Evolutionary conservation across 768 basidiomycete genomes (phyloP).

Genomic region (Boletus rubescentipes): DNA sequence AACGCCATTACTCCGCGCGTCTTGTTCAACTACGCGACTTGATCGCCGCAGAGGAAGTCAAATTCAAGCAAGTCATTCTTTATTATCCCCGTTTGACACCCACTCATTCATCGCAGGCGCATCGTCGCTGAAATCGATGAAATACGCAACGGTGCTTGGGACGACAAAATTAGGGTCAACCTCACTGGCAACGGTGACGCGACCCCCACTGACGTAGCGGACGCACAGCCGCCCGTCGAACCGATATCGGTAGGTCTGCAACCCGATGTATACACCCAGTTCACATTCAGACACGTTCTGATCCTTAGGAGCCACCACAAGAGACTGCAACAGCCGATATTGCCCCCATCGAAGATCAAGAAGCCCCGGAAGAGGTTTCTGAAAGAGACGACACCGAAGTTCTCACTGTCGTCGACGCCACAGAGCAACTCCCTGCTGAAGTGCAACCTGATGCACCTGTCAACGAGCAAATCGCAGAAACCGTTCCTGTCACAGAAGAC

Average conservation of each 20-base stretch:
- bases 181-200: slow-evolving; percentile 17
- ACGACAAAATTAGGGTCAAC: slow-evolving; percentile 46
- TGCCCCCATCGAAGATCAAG: slow-evolving; percentile 1
- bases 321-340: slow-evolving; percentile 4
- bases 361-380: neutral
- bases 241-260: slow-evolving; percentile 9
- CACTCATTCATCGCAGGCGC: slow-evolving; percentile 39
- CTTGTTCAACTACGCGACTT: slow-evolving; percentile 69
- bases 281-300: neutral
- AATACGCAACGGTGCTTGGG: slow-evolving; percentile 68
- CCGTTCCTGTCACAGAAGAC: slow-evolving; percentile 8
- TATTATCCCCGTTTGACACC: neutral
- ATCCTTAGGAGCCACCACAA: slow-evolving; percentile 14
- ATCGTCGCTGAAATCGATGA: slow-evolving; percentile 75
- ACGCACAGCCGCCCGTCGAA: neutral
- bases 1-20: slow-evolving; percentile 69
- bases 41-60: slow-evolving; percentile 69
- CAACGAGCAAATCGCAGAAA: neutral
- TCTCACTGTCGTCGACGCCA: neutral
- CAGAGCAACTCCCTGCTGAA: slow-evolving; percentile 1
- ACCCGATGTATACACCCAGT: neutral
- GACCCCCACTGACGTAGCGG: slow-evolving; percentile 5
- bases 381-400: slow-evolving; percentile 4
- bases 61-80: slow-evolving; percentile 63
- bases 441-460: neutral